Base-by-base conservation (phyloP, 495 filamentous ascomycete species). In the Neurospora tetraspora region DNA sequence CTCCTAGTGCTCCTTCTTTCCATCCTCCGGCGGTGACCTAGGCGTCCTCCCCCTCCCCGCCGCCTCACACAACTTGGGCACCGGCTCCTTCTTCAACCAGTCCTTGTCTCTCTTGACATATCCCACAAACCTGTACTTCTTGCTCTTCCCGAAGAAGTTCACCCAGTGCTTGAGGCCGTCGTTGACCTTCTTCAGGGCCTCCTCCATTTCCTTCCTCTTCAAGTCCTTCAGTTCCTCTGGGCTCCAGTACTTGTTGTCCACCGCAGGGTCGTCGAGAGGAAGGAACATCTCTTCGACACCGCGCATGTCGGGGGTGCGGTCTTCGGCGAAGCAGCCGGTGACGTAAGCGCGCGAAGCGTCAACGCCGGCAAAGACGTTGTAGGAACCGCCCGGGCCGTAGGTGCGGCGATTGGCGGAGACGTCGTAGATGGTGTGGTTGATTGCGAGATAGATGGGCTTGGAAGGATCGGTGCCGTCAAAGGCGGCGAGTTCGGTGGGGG, bases 391-490 rank as follows among this genome's bases (percentile, higher is more conserved):
- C 0, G 94, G 93, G 2, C 96, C 95, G 87, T 99, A 99, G 75
- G 91, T 89, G 23, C 83, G 81, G 0, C 85, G 88, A 74, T 91
- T 91, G 7, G 88, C 83, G 14, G 91, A 90, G 42, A 99, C 96
- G 81, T 99, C 96, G 87, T 93, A 98, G 84, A 99, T 93, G 73
- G 88, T 91, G 70, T 94, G 92, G 84, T 99, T 99, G 65, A 99
- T 87, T 70, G 93, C 94, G 69, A 99, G 85, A 82, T 97, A 94
- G 81, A 99, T 90, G 5, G 96, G 96, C 27, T 91, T 88, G 20
- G 77, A 75, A 1, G 89, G 83, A 81, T 97, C 89, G 69, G 82
- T 87, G 83, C 96, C 96, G 82, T 96, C 91, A 86, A 92, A 96
- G 70, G 83, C 83, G 39, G 86, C 74, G 34, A 99, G 90, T 80